A percentile compares a stretch with the other conserved stretches of the same genome.
Evolutionary conservation across 2,329 filamentous ascomycete genomes (phyloP).

Genomic region (Parasarocladium wereldwijsianum): DNA sequence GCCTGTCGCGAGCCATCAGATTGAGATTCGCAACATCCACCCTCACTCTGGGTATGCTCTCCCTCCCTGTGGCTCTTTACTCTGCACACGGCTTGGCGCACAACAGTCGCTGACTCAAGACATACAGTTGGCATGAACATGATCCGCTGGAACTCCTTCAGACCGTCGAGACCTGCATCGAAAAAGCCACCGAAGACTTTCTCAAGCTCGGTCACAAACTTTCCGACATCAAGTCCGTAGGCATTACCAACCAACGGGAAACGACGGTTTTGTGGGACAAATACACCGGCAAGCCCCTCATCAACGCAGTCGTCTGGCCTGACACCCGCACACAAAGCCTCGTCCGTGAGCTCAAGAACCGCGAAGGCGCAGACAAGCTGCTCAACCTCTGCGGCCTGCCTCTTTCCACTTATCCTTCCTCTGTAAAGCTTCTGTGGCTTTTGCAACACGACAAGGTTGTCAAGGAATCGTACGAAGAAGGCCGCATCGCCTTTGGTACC

Average conservation of each 20-base stretch:
- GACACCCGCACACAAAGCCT: constrained; percentile 63
- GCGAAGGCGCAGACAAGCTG: constrained; percentile 53
- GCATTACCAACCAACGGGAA: constrained; percentile 75
- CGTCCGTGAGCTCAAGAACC: constrained; percentile 56
- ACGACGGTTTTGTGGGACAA: constrained; percentile 70
- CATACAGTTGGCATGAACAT: constrained; percentile 66
- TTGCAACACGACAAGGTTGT: constrained; percentile 53
- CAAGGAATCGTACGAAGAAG: constrained; percentile 55
- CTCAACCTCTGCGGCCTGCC: constrained; percentile 58
- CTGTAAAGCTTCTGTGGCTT: constrained; percentile 66
- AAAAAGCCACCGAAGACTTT: constrained; percentile 56
- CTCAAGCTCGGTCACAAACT: constrained; percentile 49
- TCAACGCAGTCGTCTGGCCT: constrained; percentile 76
- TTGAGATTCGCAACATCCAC: constrained; percentile 62
- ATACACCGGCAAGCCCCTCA: constrained; percentile 58
- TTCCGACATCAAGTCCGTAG: constrained; percentile 57
- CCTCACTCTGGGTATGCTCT: constrained; percentile 53
- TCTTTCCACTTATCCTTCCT: constrained; percentile 70
- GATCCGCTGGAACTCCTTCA: constrained; percentile 60
- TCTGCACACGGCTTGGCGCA: neutral
- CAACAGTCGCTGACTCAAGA: neutral
- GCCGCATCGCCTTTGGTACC: constrained; percentile 62
- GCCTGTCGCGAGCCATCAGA: constrained; percentile 57
- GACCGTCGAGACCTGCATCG: constrained; percentile 63
- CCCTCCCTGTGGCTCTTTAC: too few relatives aligned